These are phyloP conservation scores for Penicillium griseofulvum DNA, from an alignment of 2,329 filamentous ascomycete genomes.

Conservation along the genomic window DNA sequence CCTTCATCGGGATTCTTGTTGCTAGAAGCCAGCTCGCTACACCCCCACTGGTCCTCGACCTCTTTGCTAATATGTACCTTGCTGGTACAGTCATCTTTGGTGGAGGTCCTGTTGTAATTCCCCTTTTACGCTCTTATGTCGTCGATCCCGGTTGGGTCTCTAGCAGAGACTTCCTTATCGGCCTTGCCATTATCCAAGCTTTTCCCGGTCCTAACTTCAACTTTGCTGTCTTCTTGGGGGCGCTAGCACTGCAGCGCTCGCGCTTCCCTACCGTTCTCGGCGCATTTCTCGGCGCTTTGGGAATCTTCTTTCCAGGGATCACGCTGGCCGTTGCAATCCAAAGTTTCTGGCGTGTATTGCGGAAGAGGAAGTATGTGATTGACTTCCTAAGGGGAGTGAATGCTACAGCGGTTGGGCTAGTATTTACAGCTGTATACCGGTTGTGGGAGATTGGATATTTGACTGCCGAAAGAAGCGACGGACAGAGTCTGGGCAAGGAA, in stretches of 20 bases:
- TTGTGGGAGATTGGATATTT: slow-evolving; percentile 63
- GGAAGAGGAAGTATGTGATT: slow-evolving; percentile 49
- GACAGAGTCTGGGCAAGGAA: slow-evolving; percentile 56
- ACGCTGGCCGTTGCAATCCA: slow-evolving; percentile 35
- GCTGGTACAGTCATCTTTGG: slow-evolving; percentile 69
- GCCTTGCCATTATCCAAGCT: slow-evolving; percentile 67
- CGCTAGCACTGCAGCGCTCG: slow-evolving; percentile 44
- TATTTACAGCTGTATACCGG: slow-evolving; percentile 64
- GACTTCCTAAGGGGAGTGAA: slow-evolving; percentile 57
- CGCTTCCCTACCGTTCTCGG: slow-evolving; percentile 42
- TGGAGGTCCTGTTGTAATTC: slow-evolving; percentile 64
- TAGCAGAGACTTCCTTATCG: slow-evolving; percentile 68
- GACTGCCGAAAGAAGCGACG: slow-evolving; percentile 48
- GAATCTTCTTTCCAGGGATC: slow-evolving; percentile 41
- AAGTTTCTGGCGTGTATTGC: slow-evolving; percentile 56
- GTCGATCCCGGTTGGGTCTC: slow-evolving; percentile 69
- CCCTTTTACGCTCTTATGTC: slow-evolving; percentile 58
- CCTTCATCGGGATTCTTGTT: slow-evolving; percentile 59
- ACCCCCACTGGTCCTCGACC: slow-evolving; percentile 52
- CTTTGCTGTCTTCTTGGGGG: slow-evolving; percentile 58
- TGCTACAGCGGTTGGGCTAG: slow-evolving; percentile 59
- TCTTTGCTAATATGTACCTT: slow-evolving; percentile 72
- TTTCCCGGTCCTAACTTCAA: slow-evolving; percentile 60
- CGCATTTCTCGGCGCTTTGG: slow-evolving; percentile 51
- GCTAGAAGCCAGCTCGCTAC: slow-evolving; percentile 40